These are phyloP conservation scores for Arachis stenosperma DNA, from an alignment of 306 rosid genomes.

Conservation along the genomic window DNA sequence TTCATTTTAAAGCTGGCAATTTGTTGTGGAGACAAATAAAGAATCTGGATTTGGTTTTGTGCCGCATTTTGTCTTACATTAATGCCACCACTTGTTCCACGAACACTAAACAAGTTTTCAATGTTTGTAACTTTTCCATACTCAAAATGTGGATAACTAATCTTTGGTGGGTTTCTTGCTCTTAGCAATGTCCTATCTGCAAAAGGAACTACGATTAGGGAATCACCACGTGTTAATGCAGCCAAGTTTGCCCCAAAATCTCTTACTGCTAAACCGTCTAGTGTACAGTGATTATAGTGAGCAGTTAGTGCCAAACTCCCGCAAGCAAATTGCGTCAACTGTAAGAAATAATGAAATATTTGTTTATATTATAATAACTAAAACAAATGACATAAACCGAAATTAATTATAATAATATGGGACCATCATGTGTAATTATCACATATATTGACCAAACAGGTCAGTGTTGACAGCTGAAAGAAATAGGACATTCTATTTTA, in stretches of 20 bases:
- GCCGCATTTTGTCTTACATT: background rate
- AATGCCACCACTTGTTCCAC: slow-evolving; percentile 27
- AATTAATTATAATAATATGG: too few relatives aligned
- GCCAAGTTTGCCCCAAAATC: slow-evolving; percentile 55
- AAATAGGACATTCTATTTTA: too few relatives aligned
- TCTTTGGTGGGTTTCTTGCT: slow-evolving; percentile 56
- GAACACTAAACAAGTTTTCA: slow-evolving; percentile 36
- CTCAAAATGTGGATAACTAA: slow-evolving; percentile 57
- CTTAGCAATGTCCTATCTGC: slow-evolving; percentile 49
- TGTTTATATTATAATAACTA: background rate
- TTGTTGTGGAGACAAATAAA: slow-evolving; percentile 43
- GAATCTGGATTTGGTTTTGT: slow-evolving; percentile 34
- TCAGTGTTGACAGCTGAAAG: too few relatives aligned
- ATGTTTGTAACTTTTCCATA: slow-evolving; percentile 41
- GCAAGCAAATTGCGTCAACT: slow-evolving; percentile 64
- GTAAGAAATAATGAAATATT: slow-evolving; percentile 18
- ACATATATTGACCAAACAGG: too few relatives aligned
- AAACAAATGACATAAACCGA: too few relatives aligned
- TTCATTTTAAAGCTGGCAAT: slow-evolving; percentile 41
- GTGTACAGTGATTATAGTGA: slow-evolving; percentile 56
- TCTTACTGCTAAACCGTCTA: slow-evolving; percentile 53
- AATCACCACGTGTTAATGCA: slow-evolving; percentile 49
- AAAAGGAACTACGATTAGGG: slow-evolving; percentile 37
- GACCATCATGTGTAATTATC: too few relatives aligned
- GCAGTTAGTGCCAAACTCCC: slow-evolving; percentile 62